phyloP scores from a whole-genome alignment of 257 asterid species.

The Salvia miltiorrhiza region DNA sequence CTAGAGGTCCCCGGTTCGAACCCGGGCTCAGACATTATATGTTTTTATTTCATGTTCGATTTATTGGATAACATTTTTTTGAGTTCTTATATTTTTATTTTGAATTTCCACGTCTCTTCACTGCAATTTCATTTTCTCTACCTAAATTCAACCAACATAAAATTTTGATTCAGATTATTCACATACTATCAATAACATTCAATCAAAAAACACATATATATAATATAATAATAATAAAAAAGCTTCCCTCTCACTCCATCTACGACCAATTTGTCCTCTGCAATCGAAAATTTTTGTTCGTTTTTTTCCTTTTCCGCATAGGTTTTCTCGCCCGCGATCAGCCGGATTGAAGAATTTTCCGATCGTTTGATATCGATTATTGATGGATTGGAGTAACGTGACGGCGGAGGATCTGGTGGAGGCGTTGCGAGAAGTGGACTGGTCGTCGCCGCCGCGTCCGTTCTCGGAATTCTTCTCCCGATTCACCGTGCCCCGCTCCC shows the following conservation, averaged over 20 bases:
- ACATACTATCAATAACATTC: background rate
- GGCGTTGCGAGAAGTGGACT: slow-evolving; percentile 90
- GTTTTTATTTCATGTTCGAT: too few relatives aligned
- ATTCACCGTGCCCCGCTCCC: slow-evolving; percentile 80
- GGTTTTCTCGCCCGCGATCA: slow-evolving; percentile 31
- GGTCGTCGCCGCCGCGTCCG: slow-evolving; percentile 97
- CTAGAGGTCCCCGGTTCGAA: slow-evolving; percentile 99
- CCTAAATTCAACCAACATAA: background rate
- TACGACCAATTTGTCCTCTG: background rate
- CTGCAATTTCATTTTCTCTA: background rate
- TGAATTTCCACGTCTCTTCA: background rate
- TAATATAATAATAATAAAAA: too few relatives aligned
- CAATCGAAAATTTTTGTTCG: background rate
- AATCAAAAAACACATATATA: background rate
- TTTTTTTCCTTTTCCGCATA: background rate
- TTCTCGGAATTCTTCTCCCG: slow-evolving; percentile 76
- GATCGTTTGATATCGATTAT: slow-evolving; percentile 4
- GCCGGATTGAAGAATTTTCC: background rate
- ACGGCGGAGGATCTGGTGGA: slow-evolving; percentile 90
- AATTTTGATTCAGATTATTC: background rate
- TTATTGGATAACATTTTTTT: too few relatives aligned
- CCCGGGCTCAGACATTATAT: slow-evolving; percentile 98
- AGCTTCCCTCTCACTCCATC: background rate
- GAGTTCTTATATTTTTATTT: background rate
- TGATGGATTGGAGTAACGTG: slow-evolving; percentile 93